Evolutionary conservation across 352 stramenopile genomes (phyloP).

Genomic region (Phytophthora cryptogea): DNA sequence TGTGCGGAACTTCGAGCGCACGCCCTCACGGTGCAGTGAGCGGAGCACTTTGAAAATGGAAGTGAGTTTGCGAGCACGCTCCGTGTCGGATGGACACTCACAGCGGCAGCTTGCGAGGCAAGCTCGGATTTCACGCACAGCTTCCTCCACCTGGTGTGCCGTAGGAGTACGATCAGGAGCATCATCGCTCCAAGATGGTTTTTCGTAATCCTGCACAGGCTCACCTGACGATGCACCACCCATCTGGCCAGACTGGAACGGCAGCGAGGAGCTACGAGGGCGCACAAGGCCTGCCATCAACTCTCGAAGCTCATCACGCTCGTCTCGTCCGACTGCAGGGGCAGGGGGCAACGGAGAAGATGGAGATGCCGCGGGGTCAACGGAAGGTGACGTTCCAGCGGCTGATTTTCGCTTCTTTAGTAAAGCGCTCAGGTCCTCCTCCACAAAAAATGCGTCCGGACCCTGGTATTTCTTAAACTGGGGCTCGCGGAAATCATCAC

Average conservation of each 20-base stretch:
- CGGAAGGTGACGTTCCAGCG: slow-evolving; percentile 5
- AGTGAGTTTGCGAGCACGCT: slow-evolving; percentile 65
- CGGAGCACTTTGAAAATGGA: slow-evolving; percentile 75
- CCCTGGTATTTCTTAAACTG: slow-evolving; percentile 37
- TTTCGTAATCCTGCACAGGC: slow-evolving; percentile 30
- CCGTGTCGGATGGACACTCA: slow-evolving; percentile 68
- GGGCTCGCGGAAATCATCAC: slow-evolving; percentile 28
- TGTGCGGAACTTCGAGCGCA: slow-evolving; percentile 68
- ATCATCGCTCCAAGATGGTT: slow-evolving; percentile 67
- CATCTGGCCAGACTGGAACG: slow-evolving; percentile 48
- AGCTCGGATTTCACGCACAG: slow-evolving; percentile 51
- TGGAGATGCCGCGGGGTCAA: slow-evolving; percentile 19
- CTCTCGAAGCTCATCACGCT: slow-evolving; percentile 63
- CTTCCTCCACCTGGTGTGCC: slow-evolving; percentile 48
- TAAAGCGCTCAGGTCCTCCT: slow-evolving; percentile 40
- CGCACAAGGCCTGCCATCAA: slow-evolving; percentile 66
- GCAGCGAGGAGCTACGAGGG: slow-evolving; percentile 64
- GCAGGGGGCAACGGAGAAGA: slow-evolving; percentile 17
- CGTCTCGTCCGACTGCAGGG: slow-evolving; percentile 23
- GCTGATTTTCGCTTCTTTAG: slow-evolving; percentile 36
- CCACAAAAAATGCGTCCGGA: slow-evolving; percentile 40
- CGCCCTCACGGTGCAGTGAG: slow-evolving; percentile 65
- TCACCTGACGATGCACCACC: slow-evolving; percentile 43
- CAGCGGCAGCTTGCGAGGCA: slow-evolving; percentile 60
- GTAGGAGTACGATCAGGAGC: slow-evolving; percentile 41